Evolutionary conservation across 2,329 filamentous ascomycete species (phyloP), one percentile per base, ranked within the genome.

Genomic region (Didymella sp.): DNA sequence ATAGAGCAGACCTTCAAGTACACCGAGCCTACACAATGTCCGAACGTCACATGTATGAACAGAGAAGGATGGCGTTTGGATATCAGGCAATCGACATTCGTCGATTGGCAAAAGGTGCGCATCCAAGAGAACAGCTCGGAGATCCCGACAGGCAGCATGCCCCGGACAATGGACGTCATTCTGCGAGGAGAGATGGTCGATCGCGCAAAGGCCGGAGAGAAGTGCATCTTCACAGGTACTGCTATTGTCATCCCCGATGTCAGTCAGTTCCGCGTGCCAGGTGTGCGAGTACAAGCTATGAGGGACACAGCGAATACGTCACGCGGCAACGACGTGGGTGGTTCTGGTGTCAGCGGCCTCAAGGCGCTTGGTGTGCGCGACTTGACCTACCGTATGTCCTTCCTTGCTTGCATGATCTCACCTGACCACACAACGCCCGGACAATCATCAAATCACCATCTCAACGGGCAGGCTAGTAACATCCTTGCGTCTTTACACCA

Each of bases 21-120:
- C 77, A 97, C 94, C 0, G 95, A 99, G 74, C 95, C 95, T 0
- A 94, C 92, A 3, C 92, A 97, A 79, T 99, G 95, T 68, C 94
- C 95, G 9, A 98, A 98, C 72, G 75, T 81, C 24, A 90, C 85
- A 6, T 99, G 95, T 75, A 88, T 88, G 68, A 99, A 99, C 79
- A 88, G 95, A 24, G 81, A 89, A 56, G 92, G 90, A n/a, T 99
- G 95, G 95, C 88, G 92, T 64, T 80, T 99, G n/a, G 94, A 99
- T 69, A 97, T 99, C 70, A 85, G 92, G 40, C 94, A 96, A 76
- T 97, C 93, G 76, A 98, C 93, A 0, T 99, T 99, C 74, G 90
- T 99, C 60, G 95, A 99, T 79, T 99, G 95, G 95, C 95, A 99
- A 75, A 98, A 98, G 76, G 92, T 98, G 22, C 90, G 96, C 61